These are phyloP conservation scores for Ganoderma lucidum DNA, from an alignment of 1,284 basidiomycete species.

Conservation along the genomic window DNA sequence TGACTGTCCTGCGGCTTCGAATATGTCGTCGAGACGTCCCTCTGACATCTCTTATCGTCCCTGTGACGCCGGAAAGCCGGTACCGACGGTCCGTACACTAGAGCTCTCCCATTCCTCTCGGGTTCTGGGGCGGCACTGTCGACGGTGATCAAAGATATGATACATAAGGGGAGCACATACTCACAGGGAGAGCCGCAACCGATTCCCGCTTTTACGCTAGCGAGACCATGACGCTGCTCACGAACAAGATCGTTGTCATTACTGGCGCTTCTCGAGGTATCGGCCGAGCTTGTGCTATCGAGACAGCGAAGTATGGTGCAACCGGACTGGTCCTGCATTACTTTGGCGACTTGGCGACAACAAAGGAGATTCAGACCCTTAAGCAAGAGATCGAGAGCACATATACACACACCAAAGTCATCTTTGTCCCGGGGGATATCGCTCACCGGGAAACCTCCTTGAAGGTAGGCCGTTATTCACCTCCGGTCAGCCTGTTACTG, in stretches of 20 bases:
- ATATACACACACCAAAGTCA: conserved; percentile 44
- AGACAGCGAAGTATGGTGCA: conserved; percentile 73
- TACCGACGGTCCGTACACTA: conserved; percentile 27
- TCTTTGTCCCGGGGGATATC: conserved; percentile 73
- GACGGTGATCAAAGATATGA: conserved; percentile 8
- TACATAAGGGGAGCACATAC: conserved; percentile 24
- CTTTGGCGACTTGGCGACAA: conserved; percentile 67
- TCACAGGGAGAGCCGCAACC: not conserved
- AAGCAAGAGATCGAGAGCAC: conserved; percentile 53
- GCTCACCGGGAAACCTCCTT: conserved; percentile 65
- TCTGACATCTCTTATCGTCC: conserved; percentile 27
- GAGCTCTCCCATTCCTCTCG: not conserved
- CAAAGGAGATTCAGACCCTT: conserved; percentile 56
- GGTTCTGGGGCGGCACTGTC: conserved; percentile 5
- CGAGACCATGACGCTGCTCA: conserved; percentile 49
- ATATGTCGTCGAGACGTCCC: not conserved
- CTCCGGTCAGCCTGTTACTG: not conserved
- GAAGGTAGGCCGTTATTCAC: conserved; percentile 48
- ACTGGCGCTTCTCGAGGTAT: conserved; percentile 86
- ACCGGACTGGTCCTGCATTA: conserved; percentile 75
- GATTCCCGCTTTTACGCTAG: conserved; percentile 7
- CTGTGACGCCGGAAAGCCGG: conserved; percentile 36
- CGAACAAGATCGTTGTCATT: conserved; percentile 73
- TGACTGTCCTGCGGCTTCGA: conserved; percentile 5
- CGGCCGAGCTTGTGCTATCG: conserved; percentile 76